These are phyloP conservation scores for Lentinula novae-zelandiae DNA, from an alignment of 1,284 basidiomycete genomes.

Conservation along the genomic window DNA sequence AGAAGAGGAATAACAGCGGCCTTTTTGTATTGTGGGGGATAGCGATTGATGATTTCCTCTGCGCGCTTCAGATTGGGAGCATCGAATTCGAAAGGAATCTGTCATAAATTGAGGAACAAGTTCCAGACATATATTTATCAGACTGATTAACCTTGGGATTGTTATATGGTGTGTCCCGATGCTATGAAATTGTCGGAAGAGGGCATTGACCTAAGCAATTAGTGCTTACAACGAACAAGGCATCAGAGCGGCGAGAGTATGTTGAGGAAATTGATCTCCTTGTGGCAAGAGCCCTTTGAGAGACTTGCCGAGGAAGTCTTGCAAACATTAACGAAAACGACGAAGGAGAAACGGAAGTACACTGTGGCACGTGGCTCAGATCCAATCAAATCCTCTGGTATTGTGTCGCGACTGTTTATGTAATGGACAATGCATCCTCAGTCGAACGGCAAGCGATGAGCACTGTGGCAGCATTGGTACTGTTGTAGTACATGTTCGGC, in stretches of 20 bases:
- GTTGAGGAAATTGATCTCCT: slow-evolving; percentile 18
- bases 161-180: slow-evolving; percentile 92
- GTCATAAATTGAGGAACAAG: not conserved
- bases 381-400: not conserved
- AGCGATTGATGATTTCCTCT: slow-evolving; percentile 86
- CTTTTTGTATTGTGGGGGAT: slow-evolving; percentile 98
- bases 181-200: slow-evolving; percentile 42
- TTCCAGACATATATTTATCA: not conserved
- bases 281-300: not conserved
- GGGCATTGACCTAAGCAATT: not conserved
- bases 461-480: too few relatives aligned
- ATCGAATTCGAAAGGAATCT: slow-evolving; percentile 91
- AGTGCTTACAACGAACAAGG: slow-evolving; percentile 49
- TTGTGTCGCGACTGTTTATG: not conserved
- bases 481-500: too few relatives aligned
- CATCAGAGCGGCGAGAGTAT: slow-evolving; percentile 40
- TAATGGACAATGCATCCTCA: too few relatives aligned
- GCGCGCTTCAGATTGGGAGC: slow-evolving; percentile 82
- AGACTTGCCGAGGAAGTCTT: slow-evolving; percentile 10
- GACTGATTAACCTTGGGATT: slow-evolving; percentile 67
- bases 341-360: not conserved
- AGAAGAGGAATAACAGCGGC: slow-evolving; percentile 96
- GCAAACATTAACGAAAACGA: slow-evolving; percentile 4
- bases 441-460: too few relatives aligned
- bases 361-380: not conserved